A percentile compares a stretch with the other conserved stretches of the same genome.
Conservation (phyloP, 345 rosid genomes). For the Sapria himalayana region DNA sequence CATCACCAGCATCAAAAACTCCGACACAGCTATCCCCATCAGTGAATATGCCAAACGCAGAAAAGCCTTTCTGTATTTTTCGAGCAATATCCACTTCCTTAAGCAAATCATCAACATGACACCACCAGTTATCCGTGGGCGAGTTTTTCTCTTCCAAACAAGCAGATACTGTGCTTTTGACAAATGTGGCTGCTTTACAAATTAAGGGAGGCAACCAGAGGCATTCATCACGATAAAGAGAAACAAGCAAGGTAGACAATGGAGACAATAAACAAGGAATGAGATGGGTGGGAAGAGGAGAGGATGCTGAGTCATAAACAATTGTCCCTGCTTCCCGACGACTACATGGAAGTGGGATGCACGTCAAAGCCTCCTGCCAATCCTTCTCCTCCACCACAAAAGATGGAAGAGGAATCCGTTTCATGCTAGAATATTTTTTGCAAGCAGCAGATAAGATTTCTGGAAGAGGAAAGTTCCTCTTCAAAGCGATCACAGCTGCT, state of each 20-base stretch:
- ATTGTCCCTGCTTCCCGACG: constrained; percentile 90
- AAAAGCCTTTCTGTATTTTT: constrained; percentile 40
- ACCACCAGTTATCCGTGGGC: constrained; percentile 41
- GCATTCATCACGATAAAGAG: constrained; percentile 60
- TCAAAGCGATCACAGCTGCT: constrained; percentile 71
- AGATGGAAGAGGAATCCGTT: constrained; percentile 55
- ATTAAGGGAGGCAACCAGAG: constrained; percentile 61
- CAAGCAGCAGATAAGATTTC: constrained; percentile 56
- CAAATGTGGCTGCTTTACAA: constrained; percentile 32
- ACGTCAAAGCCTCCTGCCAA: constrained; percentile 87
- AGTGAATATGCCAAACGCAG: constrained; percentile 27
- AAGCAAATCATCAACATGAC: constrained; percentile 32
- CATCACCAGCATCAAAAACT: constrained; percentile 15
- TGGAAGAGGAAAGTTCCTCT: constrained; percentile 86
- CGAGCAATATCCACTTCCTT: constrained; percentile 37
- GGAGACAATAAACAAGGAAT: constrained; percentile 63
- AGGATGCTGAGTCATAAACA: constrained; percentile 52
- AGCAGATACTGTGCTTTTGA: constrained; percentile 39
- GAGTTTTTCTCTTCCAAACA: constrained; percentile 32
- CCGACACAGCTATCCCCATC: too few species aligned
- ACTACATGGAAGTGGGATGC: constrained; percentile 85
- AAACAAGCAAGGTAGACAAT: constrained; percentile 44
- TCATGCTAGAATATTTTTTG: constrained; percentile 23
- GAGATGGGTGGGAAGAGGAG: constrained; percentile 68
- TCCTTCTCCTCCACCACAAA: constrained; percentile 76